Conservation (phyloP, 2,329 filamentous ascomycete species). For the Rhexocercosporidium sp. region DNA sequence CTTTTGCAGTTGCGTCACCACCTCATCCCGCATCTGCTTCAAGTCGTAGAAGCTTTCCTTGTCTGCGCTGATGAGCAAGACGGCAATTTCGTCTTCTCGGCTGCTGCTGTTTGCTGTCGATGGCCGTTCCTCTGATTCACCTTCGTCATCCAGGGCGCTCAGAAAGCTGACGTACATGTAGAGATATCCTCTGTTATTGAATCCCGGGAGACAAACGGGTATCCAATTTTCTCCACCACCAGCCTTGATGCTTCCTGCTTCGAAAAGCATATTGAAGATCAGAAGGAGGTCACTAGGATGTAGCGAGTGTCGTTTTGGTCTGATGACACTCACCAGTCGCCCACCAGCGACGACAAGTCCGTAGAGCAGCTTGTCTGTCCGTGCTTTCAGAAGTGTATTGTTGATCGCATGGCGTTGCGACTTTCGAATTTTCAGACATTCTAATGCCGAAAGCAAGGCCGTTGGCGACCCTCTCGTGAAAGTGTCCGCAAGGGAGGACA, state of each 20-base stretch:
- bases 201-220: slow-evolving; percentile 91
- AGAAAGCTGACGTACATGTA: slow-evolving; percentile 99
- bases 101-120: slow-evolving; percentile 71
- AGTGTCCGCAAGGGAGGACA: slow-evolving; percentile 91
- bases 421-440: slow-evolving; percentile 92
- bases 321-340: slow-evolving; percentile 89
- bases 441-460: slow-evolving; percentile 84
- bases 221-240: slow-evolving; percentile 98
- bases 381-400: slow-evolving; percentile 80
- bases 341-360: slow-evolving; percentile 93
- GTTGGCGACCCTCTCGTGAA: slow-evolving; percentile 94
- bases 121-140: slow-evolving; percentile 53
- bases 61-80: slow-evolving; percentile 89
- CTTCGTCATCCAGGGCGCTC: slow-evolving; percentile 59
- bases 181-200: slow-evolving; percentile 94
- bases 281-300: slow-evolving; percentile 95
- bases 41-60: slow-evolving; percentile 94
- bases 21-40: slow-evolving; percentile 71
- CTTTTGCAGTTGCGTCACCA: slow-evolving; percentile 72
- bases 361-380: slow-evolving; percentile 82
- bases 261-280: slow-evolving; percentile 99
- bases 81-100: slow-evolving; percentile 80
- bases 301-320: slow-evolving; percentile 91
- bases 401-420: slow-evolving; percentile 86
- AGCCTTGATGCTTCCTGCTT: slow-evolving; percentile 88